Conservation (phyloP, 2,329 filamentous ascomycete species). For the Ceratocystis colombiana region DNA sequence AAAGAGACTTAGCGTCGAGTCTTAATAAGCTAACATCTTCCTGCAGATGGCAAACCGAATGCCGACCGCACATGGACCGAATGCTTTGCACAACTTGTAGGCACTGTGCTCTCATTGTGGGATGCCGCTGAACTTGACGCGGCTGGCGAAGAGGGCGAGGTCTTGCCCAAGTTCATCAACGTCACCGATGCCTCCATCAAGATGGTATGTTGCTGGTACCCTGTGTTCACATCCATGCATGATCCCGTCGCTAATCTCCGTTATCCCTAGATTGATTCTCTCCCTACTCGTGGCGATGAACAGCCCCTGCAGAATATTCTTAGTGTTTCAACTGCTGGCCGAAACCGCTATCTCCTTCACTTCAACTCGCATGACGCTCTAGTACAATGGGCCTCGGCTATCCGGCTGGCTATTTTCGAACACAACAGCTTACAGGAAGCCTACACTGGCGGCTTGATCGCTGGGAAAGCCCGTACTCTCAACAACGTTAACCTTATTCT, state of each 20-base stretch:
- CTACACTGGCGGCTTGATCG: slow-evolving; percentile 90
- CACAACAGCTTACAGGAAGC: slow-evolving; percentile 88
- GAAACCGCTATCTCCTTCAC: slow-evolving; percentile 89
- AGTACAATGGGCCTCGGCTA: slow-evolving; percentile 90
- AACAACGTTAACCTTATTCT: slow-evolving; percentile 89
- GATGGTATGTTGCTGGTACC: slow-evolving; percentile 57
- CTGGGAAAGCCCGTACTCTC: slow-evolving; percentile 77
- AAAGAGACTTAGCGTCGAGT: no score
- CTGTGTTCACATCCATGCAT: neutral
- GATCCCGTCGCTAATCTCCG: slow-evolving; percentile 3
- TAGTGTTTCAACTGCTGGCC: slow-evolving; percentile 87
- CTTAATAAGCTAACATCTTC: slow-evolving; percentile 27
- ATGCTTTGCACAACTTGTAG: slow-evolving; percentile 92
- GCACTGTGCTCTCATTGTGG: slow-evolving; percentile 91
- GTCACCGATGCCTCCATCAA: slow-evolving; percentile 95
- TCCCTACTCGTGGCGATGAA: slow-evolving; percentile 70
- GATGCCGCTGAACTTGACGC: slow-evolving; percentile 85
- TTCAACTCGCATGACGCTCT: slow-evolving; percentile 92
- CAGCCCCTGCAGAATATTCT: slow-evolving; percentile 87
- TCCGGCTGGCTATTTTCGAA: slow-evolving; percentile 88
- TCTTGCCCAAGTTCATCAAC: slow-evolving; percentile 89
- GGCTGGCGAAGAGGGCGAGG: slow-evolving; percentile 73
- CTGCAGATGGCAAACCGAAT: slow-evolving; percentile 72
- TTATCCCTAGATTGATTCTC: slow-evolving; percentile 60
- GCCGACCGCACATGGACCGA: slow-evolving; percentile 84